phyloP scores from a whole-genome alignment of 257 asterid genomes.

The Fraxinus anomala region DNA sequence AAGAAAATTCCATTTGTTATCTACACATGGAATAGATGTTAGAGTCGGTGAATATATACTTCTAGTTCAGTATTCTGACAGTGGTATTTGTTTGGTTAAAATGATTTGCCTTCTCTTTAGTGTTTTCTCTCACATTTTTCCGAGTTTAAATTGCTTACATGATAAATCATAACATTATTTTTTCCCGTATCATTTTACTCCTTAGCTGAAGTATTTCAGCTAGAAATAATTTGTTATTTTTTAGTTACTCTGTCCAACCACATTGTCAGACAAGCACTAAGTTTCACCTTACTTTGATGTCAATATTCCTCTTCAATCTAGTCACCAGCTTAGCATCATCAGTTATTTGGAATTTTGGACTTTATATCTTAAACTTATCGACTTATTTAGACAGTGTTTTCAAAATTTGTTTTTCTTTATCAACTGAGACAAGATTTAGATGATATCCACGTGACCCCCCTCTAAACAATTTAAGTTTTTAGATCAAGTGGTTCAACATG shows the following conservation, averaged over 20 bases:
- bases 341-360: background rate
- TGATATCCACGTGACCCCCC: background rate
- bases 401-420: background rate
- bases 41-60: background rate
- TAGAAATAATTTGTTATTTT: background rate
- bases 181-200: background rate
- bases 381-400: background rate
- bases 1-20: background rate
- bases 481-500: background rate
- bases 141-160: background rate
- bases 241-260: background rate
- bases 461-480: background rate
- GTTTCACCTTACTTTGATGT: background rate
- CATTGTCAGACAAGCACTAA: background rate
- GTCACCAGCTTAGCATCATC: constrained; percentile 5
- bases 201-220: background rate
- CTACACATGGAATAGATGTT: background rate
- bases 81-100: background rate
- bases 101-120: background rate
- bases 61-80: background rate
- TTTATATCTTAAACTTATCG: no score
- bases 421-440: background rate
- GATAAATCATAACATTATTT: background rate
- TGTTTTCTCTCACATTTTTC: background rate
- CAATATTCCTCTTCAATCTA: background rate